Conservation (phyloP, 495 filamentous ascomycete genomes). For the Neurospora sp. region DNA sequence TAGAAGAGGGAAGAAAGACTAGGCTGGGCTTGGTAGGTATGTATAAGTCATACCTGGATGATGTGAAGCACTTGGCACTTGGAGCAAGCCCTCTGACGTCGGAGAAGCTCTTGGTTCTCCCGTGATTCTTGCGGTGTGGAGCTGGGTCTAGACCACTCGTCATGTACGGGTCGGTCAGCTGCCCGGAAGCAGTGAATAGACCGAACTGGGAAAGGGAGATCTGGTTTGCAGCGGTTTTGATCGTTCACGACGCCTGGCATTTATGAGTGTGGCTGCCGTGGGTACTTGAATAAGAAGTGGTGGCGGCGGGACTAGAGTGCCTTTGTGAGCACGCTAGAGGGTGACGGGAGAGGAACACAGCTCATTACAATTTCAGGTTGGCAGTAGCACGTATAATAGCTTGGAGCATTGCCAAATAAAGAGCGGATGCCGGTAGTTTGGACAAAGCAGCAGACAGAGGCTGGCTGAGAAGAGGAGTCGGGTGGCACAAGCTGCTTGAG, state of each 20-base stretch:
- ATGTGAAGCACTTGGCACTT: constrained; percentile 64
- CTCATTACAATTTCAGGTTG: neutral
- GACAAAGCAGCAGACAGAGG: constrained; percentile 7
- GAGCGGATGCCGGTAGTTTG: neutral
- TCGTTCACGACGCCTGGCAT: neutral
- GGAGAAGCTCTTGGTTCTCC: constrained; percentile 50
- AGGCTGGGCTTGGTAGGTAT: neutral
- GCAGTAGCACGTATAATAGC: neutral
- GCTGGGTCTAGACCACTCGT: neutral
- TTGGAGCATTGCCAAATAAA: neutral
- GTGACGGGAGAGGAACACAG: neutral
- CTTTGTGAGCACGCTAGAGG: neutral
- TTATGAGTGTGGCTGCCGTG: neutral
- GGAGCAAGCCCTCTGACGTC: constrained; percentile 63
- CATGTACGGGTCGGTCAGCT: neutral
- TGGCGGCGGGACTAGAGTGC: neutral
- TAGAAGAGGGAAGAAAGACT: neutral
- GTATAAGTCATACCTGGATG: constrained; percentile 8
- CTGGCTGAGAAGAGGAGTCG: constrained; percentile 9
- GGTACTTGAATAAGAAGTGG: neutral
- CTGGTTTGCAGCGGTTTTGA: neutral
- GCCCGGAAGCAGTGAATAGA: constrained; percentile 14
- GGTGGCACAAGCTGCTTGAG: constrained; percentile 1
- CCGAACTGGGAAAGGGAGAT: constrained; percentile 8
- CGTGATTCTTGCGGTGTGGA: neutral